These are phyloP conservation scores for Chlorencoelia australis DNA, from an alignment of 2,329 filamentous ascomycete genomes.

Conservation along the genomic window DNA sequence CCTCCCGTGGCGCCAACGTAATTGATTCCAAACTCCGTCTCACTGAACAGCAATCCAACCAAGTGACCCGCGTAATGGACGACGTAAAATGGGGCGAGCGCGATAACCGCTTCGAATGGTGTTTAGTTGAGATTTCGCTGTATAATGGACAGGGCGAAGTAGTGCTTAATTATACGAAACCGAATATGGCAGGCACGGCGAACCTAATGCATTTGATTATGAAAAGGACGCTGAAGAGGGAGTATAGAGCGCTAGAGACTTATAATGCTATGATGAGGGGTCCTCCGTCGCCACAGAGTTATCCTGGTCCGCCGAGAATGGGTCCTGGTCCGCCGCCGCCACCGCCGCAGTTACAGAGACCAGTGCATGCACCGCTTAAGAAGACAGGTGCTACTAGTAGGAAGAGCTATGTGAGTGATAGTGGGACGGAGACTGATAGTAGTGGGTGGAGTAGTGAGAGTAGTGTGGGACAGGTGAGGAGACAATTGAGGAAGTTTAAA, in stretches of 20 bases:
- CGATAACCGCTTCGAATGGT: slow-evolving; percentile 20
- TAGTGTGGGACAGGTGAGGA: neutral
- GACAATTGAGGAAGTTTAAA: no score
- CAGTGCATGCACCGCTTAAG: neutral
- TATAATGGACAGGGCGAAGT: slow-evolving; percentile 8
- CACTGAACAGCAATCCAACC: slow-evolving; percentile 14
- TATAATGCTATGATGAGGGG: slow-evolving; percentile 9
- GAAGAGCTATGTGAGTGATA: neutral
- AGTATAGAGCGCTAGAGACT: slow-evolving; percentile 7
- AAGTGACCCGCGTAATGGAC: slow-evolving; percentile 17
- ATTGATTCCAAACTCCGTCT: slow-evolving; percentile 14
- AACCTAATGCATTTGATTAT: slow-evolving; percentile 16
- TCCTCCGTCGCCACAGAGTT: neutral
- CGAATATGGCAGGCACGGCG: neutral
- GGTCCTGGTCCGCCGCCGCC: neutral
- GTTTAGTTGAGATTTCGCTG: slow-evolving; percentile 14
- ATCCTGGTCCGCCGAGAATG: neutral
- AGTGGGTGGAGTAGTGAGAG: neutral
- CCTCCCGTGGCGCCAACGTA: slow-evolving; percentile 6
- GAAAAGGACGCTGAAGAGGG: slow-evolving; percentile 8
- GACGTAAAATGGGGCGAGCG: slow-evolving; percentile 10
- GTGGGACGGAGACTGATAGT: neutral
- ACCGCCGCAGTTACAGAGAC: neutral
- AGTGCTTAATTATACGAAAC: neutral
- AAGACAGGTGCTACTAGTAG: no score